Evolutionary conservation across 805 yeast species (phyloP).

Genomic region (Kodamaea leandrae): DNA sequence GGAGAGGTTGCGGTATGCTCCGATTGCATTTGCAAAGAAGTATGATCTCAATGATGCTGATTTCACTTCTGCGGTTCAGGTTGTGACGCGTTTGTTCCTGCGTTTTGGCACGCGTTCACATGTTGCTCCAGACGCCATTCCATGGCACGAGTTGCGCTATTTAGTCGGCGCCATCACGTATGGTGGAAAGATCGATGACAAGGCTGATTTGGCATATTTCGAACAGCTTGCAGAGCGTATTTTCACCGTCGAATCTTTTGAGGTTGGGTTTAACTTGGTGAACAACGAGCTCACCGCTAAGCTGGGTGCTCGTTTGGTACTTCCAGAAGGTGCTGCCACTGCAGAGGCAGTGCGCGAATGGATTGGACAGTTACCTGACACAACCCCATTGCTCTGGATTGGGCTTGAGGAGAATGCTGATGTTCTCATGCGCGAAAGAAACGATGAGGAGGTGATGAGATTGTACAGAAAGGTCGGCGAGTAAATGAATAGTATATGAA

Average conservation of each 20-base stretch:
- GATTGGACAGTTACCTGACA: constrained; percentile 53
- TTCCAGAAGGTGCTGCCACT: constrained; percentile 47
- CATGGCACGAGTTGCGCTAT: constrained; percentile 52
- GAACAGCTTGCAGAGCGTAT: constrained; percentile 30
- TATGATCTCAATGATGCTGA: constrained; percentile 81
- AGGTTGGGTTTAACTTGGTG: constrained; percentile 42
- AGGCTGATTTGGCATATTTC: constrained; percentile 39
- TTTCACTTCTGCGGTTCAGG: constrained; percentile 45
- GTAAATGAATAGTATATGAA: not conserved
- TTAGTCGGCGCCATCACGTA: constrained; percentile 56
- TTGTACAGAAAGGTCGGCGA: not conserved
- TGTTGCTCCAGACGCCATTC: constrained; percentile 28
- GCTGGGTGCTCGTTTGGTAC: constrained; percentile 19
- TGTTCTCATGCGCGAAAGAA: constrained; percentile 22
- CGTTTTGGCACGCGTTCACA: constrained; percentile 8
- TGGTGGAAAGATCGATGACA: constrained; percentile 59
- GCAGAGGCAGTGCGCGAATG: constrained; percentile 41
- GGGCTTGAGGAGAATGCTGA: constrained; percentile 48
- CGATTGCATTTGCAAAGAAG: constrained; percentile 56
- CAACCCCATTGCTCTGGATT: constrained; percentile 53
- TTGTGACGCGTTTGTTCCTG: constrained; percentile 43
- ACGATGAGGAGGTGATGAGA: constrained; percentile 14
- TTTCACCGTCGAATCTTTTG: constrained; percentile 42
- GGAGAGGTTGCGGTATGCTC: constrained; percentile 57
- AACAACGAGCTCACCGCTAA: constrained; percentile 20